Base-by-base conservation (phyloP, 2,329 filamentous ascomycete species). In the Trichoderma sp. region DNA sequence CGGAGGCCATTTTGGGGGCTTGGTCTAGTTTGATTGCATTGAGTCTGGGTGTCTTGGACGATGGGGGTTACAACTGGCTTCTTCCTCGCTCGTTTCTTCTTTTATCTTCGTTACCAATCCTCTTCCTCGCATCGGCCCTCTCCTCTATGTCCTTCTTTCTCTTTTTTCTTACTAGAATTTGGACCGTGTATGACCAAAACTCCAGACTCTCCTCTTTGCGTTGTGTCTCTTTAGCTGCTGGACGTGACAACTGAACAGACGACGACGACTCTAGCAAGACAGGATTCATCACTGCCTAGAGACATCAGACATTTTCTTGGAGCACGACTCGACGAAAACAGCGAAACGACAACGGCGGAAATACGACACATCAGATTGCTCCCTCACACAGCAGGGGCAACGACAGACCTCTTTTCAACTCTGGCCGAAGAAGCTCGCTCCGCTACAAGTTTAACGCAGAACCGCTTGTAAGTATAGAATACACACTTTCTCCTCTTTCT, bases 331-430 rank as follows among this genome's bases (percentile, higher is more conserved):
- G 62, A 65, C 52, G n/a, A 29, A 57, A n/a, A 7, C 52, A 43
- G 27, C n/a, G 24, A 4, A 5, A 49, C 47, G 47, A 13, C 47
- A 24, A 49, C 24, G 5, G 47, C 8, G n/a, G 47, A 24, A 49
- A 57, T 47, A 47, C 62, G 62, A 65, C 27, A 19, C 35, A 65
- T 65, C 52, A 49, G 27, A 31, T 65, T 40, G 33, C 49, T 24
- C 3, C 52, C 53, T 65, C 49, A 57, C 35, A 5, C 33, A 47
- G 10, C 35, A 65, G 37, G 52, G 37, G 29, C 10, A 27, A 21
- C 29, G 0, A n/a, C 16, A 31, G 27, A 35, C 19, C 35, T 57
- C 19, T 57, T 65, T 27, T 35, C 52, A 35, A 27, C 21, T 47
- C 21, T 57, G n/a, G 62, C n/a, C 7, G n/a, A 49, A 24, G 47